Conservation (phyloP, 305 asterid genomes). For the Fraxinus paxiana region DNA sequence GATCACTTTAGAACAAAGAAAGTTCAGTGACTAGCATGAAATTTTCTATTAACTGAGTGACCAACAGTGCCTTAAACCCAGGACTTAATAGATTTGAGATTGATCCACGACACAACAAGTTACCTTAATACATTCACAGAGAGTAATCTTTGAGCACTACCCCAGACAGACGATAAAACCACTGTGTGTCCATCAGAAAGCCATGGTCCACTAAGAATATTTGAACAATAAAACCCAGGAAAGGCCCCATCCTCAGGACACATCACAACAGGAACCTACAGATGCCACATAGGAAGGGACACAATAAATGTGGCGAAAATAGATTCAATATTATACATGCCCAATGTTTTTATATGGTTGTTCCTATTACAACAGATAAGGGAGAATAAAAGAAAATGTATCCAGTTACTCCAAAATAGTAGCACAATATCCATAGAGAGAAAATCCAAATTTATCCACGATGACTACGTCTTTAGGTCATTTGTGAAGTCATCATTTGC, state of each 20-base stretch:
- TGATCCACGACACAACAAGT: conserved; percentile 9
- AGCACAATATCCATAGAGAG: neutral
- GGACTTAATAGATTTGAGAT: conserved; percentile 13
- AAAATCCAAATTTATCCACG: neutral
- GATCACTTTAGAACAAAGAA: neutral
- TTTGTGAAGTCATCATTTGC: conserved; percentile 3
- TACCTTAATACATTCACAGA: conserved; percentile 68
- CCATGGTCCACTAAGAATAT: conserved; percentile 69
- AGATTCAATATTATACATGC: neutral
- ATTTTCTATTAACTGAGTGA: neutral
- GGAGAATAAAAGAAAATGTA: neutral
- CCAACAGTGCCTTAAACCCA: neutral
- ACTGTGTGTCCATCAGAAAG: conserved; percentile 80
- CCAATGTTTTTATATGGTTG: neutral
- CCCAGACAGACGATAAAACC: conserved; percentile 71
- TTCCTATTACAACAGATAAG: neutral
- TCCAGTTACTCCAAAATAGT: neutral
- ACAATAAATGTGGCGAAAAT: conserved; percentile 9
- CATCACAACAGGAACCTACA: conserved; percentile 77
- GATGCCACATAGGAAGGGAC: conserved; percentile 19
- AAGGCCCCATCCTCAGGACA: conserved; percentile 77
- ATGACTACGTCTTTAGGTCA: neutral
- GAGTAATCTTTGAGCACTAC: conserved; percentile 60
- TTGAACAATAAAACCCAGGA: conserved; percentile 75
- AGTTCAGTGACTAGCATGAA: neutral